phyloP scores from a whole-genome alignment of 441 rosid genomes.

The Bocquillonia castaneifolia region DNA sequence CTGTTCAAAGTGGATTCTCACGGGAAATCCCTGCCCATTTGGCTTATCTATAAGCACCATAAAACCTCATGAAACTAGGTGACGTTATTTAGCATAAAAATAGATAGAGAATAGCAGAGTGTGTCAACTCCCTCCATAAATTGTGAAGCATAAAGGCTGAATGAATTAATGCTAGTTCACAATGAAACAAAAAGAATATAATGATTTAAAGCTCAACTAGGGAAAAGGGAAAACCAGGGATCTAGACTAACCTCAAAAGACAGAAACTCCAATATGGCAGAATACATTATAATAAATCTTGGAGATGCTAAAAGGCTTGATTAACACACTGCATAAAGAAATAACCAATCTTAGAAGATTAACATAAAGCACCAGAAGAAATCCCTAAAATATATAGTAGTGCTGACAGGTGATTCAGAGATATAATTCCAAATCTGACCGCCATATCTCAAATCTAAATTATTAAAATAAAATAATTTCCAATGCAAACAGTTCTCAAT shows the following conservation, averaged over 20 bases:
- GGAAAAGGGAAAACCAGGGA: not conserved
- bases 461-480: not conserved
- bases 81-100: not conserved
- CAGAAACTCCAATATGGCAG: conserved; percentile 20
- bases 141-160: too few relatives aligned
- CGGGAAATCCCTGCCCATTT: too few relatives aligned
- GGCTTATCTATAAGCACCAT: not conserved
- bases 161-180: too few relatives aligned
- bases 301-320: conserved; percentile 24
- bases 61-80: not conserved
- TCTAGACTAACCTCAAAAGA: conserved; percentile 33
- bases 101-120: not conserved
- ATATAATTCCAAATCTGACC: not conserved
- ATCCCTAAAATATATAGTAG: not conserved
- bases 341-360: conserved; percentile 10
- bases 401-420: not conserved
- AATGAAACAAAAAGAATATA: conserved; percentile 1
- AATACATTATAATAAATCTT: conserved; percentile 16
- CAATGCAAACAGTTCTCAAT: not conserved
- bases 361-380: conserved; percentile 6
- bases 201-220: not conserved
- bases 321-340: conserved; percentile 40
- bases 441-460: not conserved
- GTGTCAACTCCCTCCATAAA: not conserved
- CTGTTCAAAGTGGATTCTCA: too few relatives aligned